phyloP scores from a whole-genome alignment of 441 rosid genomes.

The Gossypium laxum region DNA sequence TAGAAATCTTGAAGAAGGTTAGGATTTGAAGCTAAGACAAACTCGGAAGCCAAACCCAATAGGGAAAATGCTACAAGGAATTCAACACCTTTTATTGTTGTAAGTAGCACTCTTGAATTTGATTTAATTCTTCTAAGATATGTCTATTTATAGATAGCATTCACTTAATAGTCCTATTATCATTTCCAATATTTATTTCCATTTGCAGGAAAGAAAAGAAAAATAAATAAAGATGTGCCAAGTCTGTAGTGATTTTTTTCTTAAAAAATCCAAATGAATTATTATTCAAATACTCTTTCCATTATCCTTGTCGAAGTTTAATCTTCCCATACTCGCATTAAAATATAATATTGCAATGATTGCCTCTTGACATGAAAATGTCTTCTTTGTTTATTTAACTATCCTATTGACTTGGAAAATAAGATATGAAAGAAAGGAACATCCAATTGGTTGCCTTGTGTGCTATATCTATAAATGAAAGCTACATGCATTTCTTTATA shows the following conservation, averaged over 20 bases:
- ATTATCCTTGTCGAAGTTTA: no score
- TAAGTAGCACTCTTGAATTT: neutral
- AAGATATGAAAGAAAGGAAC: no score
- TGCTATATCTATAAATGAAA: no score
- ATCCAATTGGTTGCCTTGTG: no score
- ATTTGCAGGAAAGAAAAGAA: neutral
- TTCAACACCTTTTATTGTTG: neutral
- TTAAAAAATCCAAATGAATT: neutral
- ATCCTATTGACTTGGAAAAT: neutral
- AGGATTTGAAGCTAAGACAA: neutral
- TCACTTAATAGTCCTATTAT: neutral
- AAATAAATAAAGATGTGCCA: neutral
- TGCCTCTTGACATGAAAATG: neutral
- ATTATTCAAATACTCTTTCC: neutral
- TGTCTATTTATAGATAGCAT: neutral
- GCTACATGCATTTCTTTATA: no score
- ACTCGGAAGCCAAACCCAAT: neutral
- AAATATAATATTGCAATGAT: neutral
- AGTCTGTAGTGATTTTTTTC: neutral
- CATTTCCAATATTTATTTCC: neutral
- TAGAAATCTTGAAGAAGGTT: conserved; percentile 10
- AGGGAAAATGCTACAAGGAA: neutral
- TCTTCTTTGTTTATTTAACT: neutral
- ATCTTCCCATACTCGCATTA: neutral
- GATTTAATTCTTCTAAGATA: neutral